These are phyloP conservation scores for Tylopilus rubrobrunneus DNA, from an alignment of 768 basidiomycete genomes.

Conservation along the genomic window DNA sequence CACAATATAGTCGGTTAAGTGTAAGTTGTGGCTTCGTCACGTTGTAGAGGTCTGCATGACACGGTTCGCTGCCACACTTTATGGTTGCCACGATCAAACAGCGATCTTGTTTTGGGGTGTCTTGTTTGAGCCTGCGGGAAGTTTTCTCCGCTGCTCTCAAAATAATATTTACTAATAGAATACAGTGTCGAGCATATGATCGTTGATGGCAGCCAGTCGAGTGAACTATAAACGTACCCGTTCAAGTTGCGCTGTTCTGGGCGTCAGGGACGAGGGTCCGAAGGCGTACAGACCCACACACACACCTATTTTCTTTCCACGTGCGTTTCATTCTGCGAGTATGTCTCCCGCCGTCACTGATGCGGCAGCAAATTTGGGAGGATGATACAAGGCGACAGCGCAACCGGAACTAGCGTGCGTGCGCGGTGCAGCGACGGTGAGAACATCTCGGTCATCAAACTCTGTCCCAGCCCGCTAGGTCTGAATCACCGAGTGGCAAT, in stretches of 20 bases:
- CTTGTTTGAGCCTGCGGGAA: neutral
- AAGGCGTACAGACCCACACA: neutral
- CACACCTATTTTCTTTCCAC: neutral
- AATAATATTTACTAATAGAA: constrained; percentile 11
- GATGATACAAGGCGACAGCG: neutral
- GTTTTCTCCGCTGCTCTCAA: neutral
- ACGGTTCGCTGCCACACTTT: neutral
- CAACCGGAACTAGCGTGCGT: neutral
- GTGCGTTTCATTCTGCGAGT: constrained; percentile 12
- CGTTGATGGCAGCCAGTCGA: constrained; percentile 1
- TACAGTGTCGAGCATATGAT: constrained; percentile 7
- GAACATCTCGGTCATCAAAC: constrained; percentile 8
- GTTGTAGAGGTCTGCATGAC: neutral
- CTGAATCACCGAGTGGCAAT: neutral
- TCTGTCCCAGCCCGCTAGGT: neutral
- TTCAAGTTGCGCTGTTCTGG: constrained; percentile 1
- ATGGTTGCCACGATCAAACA: constrained; percentile 8
- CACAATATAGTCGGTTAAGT: neutral
- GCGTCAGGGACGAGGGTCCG: constrained; percentile 8
- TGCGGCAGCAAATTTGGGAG: neutral
- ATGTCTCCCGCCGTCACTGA: neutral
- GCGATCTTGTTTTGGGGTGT: neutral
- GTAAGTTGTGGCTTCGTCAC: neutral
- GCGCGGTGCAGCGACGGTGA: neutral
- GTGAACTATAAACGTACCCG: neutral